Evolutionary conservation across 805 yeast species (phyloP), one percentile per base, ranked within the genome.

Genomic region (Debaryomyces maramus): DNA sequence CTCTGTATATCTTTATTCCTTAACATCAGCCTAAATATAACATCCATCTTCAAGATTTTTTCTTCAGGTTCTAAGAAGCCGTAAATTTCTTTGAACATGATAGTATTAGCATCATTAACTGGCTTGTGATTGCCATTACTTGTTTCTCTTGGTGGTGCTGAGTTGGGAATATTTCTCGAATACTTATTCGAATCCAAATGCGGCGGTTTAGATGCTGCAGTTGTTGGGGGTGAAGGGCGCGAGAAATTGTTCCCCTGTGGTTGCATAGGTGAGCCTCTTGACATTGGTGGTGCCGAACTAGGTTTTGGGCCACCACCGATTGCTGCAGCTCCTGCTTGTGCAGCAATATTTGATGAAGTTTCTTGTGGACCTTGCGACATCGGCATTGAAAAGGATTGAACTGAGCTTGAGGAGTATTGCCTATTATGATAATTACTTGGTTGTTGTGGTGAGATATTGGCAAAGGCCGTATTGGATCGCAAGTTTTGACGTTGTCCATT

Each of bases 31-130:
- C 65, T 67, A 15, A 66, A 46, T 8, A 70, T 58, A 3, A 54
- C 58, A 42, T 68, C 74, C 51, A 70, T 53, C 42, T 70, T 70
- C 31, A 70, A 50, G 15, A 70, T 67, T 45, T 68, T 68, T 38
- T 70, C 75, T 17, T 59, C 55, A 4, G 60, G 51, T 2, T 47
- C 46, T 19, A 70, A 50, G 10, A 70, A 46, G 1, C 50, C 48
- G 2, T 68, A 58, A 9, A 70, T 52, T 31, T 68, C 74, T 20
- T 52, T 57, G 39, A 69, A 57, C 20, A 55, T 60, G 23, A 69
- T 59, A 8, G 39, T 31, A 13, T 46, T 41, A 16, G 19, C n/a
- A 11, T 16, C 19, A 22, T 24, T 17, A 21, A 17, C 9, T 11
- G 15, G 14, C 21, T 16, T 11, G 2, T 20, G 18, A 9, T 22